Conservation (phyloP, 2,329 filamentous ascomycete species). For the Paecilomyces fulvus region DNA sequence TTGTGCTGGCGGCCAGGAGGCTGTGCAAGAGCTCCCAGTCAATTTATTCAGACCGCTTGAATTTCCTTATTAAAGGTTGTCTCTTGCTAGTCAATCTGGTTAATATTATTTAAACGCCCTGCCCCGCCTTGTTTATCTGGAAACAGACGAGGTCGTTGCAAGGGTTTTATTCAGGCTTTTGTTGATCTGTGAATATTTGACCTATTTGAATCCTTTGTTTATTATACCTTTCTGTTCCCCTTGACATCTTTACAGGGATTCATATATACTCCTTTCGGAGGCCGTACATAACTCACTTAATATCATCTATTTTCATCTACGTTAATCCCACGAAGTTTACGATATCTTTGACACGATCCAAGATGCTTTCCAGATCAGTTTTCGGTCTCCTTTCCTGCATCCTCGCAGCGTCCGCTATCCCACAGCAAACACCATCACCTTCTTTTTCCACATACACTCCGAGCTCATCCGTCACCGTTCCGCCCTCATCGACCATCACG, state of each 20-base stretch:
- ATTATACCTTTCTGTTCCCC: neutral
- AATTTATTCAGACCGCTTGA: neutral
- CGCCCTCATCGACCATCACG: slow-evolving; percentile 7
- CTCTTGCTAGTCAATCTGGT: neutral
- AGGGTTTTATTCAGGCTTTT: neutral
- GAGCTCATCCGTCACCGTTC: neutral
- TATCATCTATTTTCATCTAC: neutral
- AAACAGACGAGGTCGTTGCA: neutral
- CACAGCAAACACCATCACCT: neutral
- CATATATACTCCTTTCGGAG: neutral
- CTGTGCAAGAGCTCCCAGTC: neutral
- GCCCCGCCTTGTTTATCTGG: neutral
- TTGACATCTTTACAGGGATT: neutral
- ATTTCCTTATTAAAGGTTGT: neutral
- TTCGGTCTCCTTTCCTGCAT: neutral
- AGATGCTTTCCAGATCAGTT: neutral
- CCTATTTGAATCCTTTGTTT: neutral
- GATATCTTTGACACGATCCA: neutral
- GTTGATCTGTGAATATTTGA: neutral
- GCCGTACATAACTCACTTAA: neutral
- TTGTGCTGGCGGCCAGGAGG: neutral
- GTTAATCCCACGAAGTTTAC: neutral
- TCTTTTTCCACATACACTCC: slow-evolving; percentile 7
- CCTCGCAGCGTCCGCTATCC: neutral
- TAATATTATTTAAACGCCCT: neutral